phyloP scores from a whole-genome alignment of 495 filamentous ascomycete species.

The Gamarada debralockiae region DNA sequence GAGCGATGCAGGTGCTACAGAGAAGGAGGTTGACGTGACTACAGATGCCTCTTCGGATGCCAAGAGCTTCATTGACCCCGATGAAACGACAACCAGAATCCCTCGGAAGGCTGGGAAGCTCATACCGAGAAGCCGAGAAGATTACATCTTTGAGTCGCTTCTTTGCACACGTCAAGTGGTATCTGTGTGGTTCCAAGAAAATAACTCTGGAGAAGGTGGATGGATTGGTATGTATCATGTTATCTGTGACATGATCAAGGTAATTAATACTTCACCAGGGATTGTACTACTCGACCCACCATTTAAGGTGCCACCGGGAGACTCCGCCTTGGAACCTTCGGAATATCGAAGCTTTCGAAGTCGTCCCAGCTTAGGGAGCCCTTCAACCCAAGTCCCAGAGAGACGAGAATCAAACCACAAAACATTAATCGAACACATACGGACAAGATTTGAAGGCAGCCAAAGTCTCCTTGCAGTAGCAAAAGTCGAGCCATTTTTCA shows the following conservation, averaged over 20 bases:
- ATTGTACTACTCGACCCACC: constrained; percentile 22
- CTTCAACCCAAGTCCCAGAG: neutral
- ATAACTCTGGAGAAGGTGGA: neutral
- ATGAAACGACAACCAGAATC: constrained; percentile 5
- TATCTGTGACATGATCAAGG: neutral
- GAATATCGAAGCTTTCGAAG: constrained; percentile 6
- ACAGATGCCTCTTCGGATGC: constrained; percentile 1
- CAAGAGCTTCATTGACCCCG: constrained; percentile 4
- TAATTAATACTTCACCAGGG: neutral
- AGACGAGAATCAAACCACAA: constrained; percentile 4
- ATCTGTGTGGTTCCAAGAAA: constrained; percentile 3
- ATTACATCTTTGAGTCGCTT: neutral
- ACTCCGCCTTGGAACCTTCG: neutral
- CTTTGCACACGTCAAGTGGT: constrained; percentile 4
- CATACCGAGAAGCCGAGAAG: neutral
- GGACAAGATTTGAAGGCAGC: neutral
- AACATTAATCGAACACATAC: neutral
- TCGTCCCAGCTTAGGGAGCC: neutral
- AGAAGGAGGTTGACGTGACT: neutral
- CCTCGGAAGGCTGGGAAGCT: constrained; percentile 5
- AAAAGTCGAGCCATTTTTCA: constrained; percentile 1
- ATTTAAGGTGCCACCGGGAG: constrained; percentile 6
- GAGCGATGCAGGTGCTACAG: neutral
- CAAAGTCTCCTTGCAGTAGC: neutral
- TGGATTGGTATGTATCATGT: constrained; percentile 4